phyloP scores from a whole-genome alignment of 305 asterid genomes.

The Fraxinus platypoda region DNA sequence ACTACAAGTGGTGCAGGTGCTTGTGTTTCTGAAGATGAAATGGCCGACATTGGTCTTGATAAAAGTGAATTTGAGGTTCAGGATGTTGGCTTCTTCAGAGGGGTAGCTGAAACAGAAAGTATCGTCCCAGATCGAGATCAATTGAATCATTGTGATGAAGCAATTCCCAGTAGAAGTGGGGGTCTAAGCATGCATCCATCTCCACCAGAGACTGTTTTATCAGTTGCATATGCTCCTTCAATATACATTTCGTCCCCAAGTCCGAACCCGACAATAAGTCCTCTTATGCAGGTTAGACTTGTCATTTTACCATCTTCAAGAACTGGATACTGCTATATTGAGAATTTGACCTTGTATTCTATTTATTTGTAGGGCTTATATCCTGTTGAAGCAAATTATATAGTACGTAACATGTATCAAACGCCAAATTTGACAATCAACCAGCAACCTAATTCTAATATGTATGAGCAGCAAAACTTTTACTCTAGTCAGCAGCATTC shows the following conservation, averaged over 20 bases:
- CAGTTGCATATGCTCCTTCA: constrained; percentile 48
- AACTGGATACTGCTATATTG: neutral
- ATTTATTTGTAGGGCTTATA: constrained; percentile 48
- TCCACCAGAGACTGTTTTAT: constrained; percentile 36
- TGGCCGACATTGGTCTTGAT: constrained; percentile 33
- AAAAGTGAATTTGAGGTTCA: constrained; percentile 42
- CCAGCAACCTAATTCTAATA: constrained; percentile 46
- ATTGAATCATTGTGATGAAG: constrained; percentile 39
- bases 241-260: constrained; percentile 45
- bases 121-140: constrained; percentile 39
- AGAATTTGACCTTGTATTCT: constrained; percentile 18
- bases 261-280: constrained; percentile 44
- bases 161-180: constrained; percentile 26
- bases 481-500: constrained; percentile 53
- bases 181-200: constrained; percentile 27
- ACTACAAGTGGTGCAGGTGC: constrained; percentile 4
- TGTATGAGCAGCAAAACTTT: constrained; percentile 42
- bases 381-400: constrained; percentile 46
- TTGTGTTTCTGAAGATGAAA: constrained; percentile 35
- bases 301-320: neutral
- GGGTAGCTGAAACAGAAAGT: constrained; percentile 36
- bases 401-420: constrained; percentile 51
- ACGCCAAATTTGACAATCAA: constrained; percentile 41
- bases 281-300: constrained; percentile 49
- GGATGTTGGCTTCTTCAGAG: constrained; percentile 40